Evolutionary conservation across 805 yeast species (phyloP).

Genomic region (Suhomyces sp.): DNA sequence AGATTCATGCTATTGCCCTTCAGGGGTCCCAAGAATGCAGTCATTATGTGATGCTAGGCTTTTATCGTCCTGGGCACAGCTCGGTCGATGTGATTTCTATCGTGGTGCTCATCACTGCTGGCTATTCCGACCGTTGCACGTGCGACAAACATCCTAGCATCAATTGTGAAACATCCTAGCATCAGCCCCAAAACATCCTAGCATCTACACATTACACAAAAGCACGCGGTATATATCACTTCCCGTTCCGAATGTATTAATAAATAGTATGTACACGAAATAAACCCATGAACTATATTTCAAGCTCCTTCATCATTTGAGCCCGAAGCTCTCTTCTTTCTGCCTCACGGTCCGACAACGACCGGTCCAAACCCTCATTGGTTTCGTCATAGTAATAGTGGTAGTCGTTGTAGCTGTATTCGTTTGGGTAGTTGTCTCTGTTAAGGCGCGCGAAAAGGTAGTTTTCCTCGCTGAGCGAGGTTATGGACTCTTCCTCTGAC

Average conservation of each 20-base stretch:
- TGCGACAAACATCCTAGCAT: neutral
- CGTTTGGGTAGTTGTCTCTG: neutral
- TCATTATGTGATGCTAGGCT: too few species aligned
- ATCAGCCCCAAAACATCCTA: too few species aligned
- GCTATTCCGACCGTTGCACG: neutral
- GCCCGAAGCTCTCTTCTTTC: conserved; percentile 39
- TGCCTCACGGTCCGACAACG: conserved; percentile 16
- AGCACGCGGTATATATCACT: neutral
- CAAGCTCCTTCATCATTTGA: conserved; percentile 36
- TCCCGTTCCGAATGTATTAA: neutral
- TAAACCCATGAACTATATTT: conserved; percentile 2
- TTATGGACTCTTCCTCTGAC: conserved; percentile 16
- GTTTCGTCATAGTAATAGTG: conserved; percentile 9
- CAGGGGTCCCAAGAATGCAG: too few species aligned
- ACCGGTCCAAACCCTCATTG: conserved; percentile 16
- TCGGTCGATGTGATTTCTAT: too few species aligned
- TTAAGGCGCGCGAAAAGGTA: neutral
- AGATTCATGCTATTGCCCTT: too few species aligned
- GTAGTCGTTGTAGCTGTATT: conserved; percentile 10
- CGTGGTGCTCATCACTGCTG: too few species aligned
- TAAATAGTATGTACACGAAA: conserved; percentile 1
- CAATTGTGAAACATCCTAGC: too few species aligned
- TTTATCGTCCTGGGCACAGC: too few species aligned
- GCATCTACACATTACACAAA: too few species aligned
- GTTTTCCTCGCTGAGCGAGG: conserved; percentile 8